Evolutionary conservation across 2,329 filamentous ascomycete species (phyloP), one percentile per base, ranked within the genome.

Genomic region (Alternaria alternata): DNA sequence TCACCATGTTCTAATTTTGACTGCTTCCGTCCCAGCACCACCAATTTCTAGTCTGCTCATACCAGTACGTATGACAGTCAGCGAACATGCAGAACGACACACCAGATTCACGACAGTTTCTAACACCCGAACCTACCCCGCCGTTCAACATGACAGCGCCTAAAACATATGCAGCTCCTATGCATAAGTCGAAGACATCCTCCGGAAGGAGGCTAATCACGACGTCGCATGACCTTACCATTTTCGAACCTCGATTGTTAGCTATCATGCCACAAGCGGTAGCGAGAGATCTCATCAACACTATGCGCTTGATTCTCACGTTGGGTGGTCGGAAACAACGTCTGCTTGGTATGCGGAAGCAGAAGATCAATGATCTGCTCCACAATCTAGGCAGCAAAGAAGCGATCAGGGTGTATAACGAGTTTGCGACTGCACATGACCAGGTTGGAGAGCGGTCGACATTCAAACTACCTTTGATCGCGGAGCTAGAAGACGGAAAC

Each of bases 401-500:
- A 2, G 26, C 18, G 0, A 16, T 20, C 5, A 47, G 18, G 14
- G 20, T 46, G 20, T 59, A 59, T n/a, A 41, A 30, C 3, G 22
- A 36, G 2, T 59, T 59, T 3, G 26, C 51, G 20, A 54, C 7
- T 30, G 32, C 32, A n/a, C 41, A 54, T 9, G 34, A 39, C 3
- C 39, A 26, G 4, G 6, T 12, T 0, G 55, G 54, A 18, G 7
- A 41, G 9, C 36, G 56, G 22, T 8, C 24, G 20, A 22, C 56
- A 8, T 61, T 38, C 22, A 51, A 48, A n/a, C n/a, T 65, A 30
- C 63, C 63, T 1, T 12, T 58, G 5, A 26, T 63, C 30, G 30
- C 12, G 2, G 46, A 48, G 2, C 20, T 11, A 3, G 30, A 2
- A 11, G 46, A 8, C n/a, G 41, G 28, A 8, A 22, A 34, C 3